phyloP scores from a whole-genome alignment of 306 rosid genomes.

The Dalbergia cochinchinensis region DNA sequence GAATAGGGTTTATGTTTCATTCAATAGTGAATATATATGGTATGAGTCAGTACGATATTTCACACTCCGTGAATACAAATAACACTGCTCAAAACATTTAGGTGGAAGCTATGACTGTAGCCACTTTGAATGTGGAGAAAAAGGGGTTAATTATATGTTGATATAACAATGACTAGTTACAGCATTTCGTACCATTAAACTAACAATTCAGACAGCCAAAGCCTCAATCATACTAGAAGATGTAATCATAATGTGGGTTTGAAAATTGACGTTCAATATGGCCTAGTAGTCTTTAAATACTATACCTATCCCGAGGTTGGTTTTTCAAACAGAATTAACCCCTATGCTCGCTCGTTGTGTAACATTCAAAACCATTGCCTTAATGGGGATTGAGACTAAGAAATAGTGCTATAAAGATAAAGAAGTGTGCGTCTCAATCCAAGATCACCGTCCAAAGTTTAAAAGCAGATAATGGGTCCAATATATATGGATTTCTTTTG shows the following conservation, averaged over 20 bases:
- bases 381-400: slow-evolving; percentile 29
- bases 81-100: too few species aligned
- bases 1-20: too few species aligned
- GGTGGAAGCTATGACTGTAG: slow-evolving; percentile 45
- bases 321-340: slow-evolving; percentile 2
- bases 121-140: slow-evolving; percentile 42
- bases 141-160: background rate
- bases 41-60: too few species aligned
- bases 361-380: slow-evolving; percentile 42
- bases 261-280: slow-evolving; percentile 27
- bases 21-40: too few species aligned
- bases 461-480: slow-evolving; percentile 47
- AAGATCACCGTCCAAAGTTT: slow-evolving; percentile 37
- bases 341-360: slow-evolving; percentile 1
- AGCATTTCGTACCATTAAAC: slow-evolving; percentile 10
- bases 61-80: too few species aligned
- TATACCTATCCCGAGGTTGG: background rate
- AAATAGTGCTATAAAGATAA: background rate
- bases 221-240: slow-evolving; percentile 27
- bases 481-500: slow-evolving; percentile 22
- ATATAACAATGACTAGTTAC: slow-evolving; percentile 18
- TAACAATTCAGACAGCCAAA: slow-evolving; percentile 27
- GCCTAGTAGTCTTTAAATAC: slow-evolving; percentile 6
- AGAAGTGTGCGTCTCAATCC: slow-evolving; percentile 44
- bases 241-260: slow-evolving; percentile 40